phyloP scores from a whole-genome alignment of 192 early-diverging fungal species.

The Mortierella antarctica region DNA sequence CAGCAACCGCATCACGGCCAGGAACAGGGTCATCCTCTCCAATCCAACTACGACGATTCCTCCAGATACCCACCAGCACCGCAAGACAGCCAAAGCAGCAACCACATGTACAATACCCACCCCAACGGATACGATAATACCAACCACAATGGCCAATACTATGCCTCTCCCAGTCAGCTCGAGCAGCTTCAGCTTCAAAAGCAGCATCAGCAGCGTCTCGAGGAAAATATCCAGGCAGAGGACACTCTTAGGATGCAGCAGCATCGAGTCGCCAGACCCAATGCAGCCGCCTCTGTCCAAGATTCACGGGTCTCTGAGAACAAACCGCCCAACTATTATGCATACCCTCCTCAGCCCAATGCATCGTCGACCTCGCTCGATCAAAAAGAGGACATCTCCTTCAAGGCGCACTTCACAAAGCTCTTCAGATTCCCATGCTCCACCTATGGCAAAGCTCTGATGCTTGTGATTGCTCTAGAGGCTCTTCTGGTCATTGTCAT shows the following conservation, averaged over 20 bases:
- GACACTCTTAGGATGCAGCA: conserved; percentile 30
- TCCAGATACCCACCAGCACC: conserved; percentile 10
- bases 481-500: conserved; percentile 44
- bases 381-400: background rate
- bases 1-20: conserved; percentile 9
- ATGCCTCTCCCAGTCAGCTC: conserved; percentile 16
- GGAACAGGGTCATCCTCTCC: conserved; percentile 18
- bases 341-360: conserved; percentile 31
- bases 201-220: conserved; percentile 19
- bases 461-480: conserved; percentile 35
- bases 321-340: conserved; percentile 21
- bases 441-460: conserved; percentile 34
- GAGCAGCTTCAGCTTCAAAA: conserved; percentile 26
- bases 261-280: conserved; percentile 36
- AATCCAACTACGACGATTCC: conserved; percentile 11
- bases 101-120: background rate
- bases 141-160: conserved; percentile 3
- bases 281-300: conserved; percentile 11
- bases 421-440: conserved; percentile 43
- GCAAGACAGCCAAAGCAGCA: background rate
- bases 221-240: conserved; percentile 23
- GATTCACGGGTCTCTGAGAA: conserved; percentile 11
- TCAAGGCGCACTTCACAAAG: conserved; percentile 18
- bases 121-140: background rate
- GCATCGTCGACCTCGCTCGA: background rate